Percentiles rank a stretch among this genome's conserved stretches.
These are phyloP conservation scores for Apiospora sp. DNA, from an alignment of 2,329 filamentous ascomycete genomes.

Conservation along the genomic window DNA sequence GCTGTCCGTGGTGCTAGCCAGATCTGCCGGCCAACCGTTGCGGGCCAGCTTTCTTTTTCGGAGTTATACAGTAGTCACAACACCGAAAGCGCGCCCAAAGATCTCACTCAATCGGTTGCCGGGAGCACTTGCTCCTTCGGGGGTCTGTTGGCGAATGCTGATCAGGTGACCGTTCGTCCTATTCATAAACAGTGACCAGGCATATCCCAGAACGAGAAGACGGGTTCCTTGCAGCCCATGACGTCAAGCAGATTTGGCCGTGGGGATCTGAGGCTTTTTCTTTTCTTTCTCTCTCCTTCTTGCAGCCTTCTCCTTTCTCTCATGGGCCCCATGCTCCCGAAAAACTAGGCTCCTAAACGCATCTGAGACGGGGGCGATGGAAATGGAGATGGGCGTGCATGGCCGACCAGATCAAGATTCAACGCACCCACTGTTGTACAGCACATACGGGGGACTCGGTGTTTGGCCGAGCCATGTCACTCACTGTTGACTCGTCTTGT, in stretches of 20 bases:
- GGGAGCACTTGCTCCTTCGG: not conserved
- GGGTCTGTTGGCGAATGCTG: not conserved
- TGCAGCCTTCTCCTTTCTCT: not conserved
- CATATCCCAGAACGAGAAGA: not conserved
- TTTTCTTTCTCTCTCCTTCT: not conserved
- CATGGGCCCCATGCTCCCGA: not conserved
- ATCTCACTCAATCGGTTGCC: not conserved
- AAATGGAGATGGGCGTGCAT: not conserved
- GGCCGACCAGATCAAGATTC: not conserved
- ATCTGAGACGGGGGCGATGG: conserved; percentile 10
- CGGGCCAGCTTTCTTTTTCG: not conserved
- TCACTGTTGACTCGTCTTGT: not conserved
- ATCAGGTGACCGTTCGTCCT: conserved; percentile 4
- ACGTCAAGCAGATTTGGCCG: not conserved
- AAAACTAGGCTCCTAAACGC: not conserved
- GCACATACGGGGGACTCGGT: not conserved
- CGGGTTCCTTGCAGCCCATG: not conserved
- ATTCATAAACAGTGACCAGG: not conserved
- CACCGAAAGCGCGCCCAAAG: not conserved
- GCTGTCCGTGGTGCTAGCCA: too few species aligned
- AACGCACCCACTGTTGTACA: not conserved
- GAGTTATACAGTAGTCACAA: not conserved
- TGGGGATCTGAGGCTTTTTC: conserved; percentile 5
- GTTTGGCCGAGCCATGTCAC: not conserved
- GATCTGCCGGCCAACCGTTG: not conserved